Conservation (phyloP, 106 monocot species). For the Dendrobium catenatum region DNA sequence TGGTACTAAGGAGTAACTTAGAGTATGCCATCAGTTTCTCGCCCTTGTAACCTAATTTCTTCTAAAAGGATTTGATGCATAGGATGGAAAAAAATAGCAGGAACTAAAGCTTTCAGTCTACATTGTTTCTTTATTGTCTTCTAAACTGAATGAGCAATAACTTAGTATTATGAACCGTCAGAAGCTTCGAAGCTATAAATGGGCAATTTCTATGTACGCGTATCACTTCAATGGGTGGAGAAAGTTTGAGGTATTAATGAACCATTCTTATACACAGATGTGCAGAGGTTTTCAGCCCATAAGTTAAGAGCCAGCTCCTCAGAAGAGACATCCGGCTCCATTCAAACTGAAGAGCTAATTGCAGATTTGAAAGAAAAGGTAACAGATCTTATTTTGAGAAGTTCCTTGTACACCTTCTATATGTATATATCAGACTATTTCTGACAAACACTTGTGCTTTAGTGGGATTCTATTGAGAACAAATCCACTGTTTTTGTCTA, state of each 20-base stretch:
- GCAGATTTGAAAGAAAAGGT: conserved; percentile 83
- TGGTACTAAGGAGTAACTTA: too few relatives aligned
- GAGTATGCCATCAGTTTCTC: too few relatives aligned
- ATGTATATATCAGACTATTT: background rate
- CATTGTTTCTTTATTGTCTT: too few relatives aligned
- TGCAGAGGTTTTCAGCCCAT: conserved; percentile 50
- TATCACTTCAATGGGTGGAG: background rate
- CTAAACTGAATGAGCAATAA: background rate
- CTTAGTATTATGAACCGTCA: background rate
- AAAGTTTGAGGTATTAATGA: background rate
- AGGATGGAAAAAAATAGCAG: too few relatives aligned
- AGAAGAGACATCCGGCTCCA: conserved; percentile 46
- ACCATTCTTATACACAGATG: conserved; percentile 27
- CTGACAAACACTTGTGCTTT: background rate
- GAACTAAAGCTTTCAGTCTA: too few relatives aligned
- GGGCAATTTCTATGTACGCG: background rate
- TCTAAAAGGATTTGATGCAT: too few relatives aligned
- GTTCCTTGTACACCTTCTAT: background rate
- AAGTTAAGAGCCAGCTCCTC: conserved; percentile 49
- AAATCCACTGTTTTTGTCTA: conserved; percentile 84
- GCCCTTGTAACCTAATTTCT: too few relatives aligned
- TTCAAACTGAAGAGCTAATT: conserved; percentile 54
- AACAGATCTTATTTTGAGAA: background rate
- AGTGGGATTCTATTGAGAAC: conserved; percentile 96
- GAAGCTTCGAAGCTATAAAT: background rate